phyloP scores from a whole-genome alignment of 495 filamentous ascomycete genomes.

The Penicillium cataractarum region DNA sequence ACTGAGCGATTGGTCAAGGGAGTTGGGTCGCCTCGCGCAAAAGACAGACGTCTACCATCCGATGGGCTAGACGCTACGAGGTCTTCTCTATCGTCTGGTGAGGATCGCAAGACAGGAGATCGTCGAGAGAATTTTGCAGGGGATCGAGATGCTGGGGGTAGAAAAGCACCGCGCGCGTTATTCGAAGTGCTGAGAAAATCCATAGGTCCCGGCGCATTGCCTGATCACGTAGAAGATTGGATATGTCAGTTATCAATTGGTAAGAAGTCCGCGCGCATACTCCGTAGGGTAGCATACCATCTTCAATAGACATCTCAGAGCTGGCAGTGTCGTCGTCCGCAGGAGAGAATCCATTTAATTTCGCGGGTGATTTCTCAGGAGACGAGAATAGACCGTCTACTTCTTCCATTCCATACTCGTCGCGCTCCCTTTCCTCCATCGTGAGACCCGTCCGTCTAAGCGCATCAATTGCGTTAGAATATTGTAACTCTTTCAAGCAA shows the following conservation, averaged over 20 bases:
- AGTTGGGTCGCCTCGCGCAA: conserved; percentile 32
- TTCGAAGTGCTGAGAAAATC: conserved; percentile 44
- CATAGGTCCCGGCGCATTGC: conserved; percentile 46
- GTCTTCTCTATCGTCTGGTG: conserved; percentile 41
- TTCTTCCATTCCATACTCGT: conserved; percentile 90
- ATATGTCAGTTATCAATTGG: conserved; percentile 14
- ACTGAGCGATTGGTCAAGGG: conserved; percentile 43
- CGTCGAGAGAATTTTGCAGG: conserved; percentile 51
- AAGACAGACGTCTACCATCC: conserved; percentile 34
- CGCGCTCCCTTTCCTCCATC: conserved; percentile 78
- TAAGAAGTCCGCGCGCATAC: neutral
- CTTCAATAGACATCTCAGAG: conserved; percentile 55
- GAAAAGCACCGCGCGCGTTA: conserved; percentile 33
- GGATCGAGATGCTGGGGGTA: conserved; percentile 44
- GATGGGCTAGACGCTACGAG: conserved; percentile 43
- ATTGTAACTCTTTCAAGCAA: neutral
- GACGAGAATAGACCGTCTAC: conserved; percentile 88
- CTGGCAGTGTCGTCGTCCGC: conserved; percentile 35
- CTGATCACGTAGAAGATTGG: conserved; percentile 22
- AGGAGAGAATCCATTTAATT: conserved; percentile 39
- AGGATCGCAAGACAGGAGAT: conserved; percentile 46
- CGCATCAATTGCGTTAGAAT: conserved; percentile 17
- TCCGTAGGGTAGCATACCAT: conserved; percentile 35
- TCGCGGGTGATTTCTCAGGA: conserved; percentile 64
- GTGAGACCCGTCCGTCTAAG: conserved; percentile 80